Base-by-base conservation (phyloP, 2,329 filamentous ascomycete genomes). In the Coleophoma cylindrospora region DNA sequence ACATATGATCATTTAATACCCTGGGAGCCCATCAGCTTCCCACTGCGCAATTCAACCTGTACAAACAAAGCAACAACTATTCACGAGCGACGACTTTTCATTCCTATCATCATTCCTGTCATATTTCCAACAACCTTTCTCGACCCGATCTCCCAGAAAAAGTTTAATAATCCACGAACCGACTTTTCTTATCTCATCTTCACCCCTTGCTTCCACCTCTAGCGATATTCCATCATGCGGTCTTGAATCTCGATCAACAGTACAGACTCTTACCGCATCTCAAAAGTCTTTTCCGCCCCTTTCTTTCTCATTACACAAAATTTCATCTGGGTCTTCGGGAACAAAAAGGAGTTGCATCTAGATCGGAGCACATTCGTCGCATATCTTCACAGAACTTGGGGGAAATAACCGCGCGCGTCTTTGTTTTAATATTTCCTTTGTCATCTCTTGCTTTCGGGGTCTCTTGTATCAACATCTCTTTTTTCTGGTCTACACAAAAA, bases 171-270 rank as follows among this genome's bases (percentile, higher is more conserved):
- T 46, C 27, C 43, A 27, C 27, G 27, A 27, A 27, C 27, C 27
- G 27, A 27, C 4, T 27, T 6, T 27, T 27, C 27, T 27, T 27
- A 27, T 27, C 19, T 19, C 27, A 27, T 27, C 27, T 27, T 27
- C 27, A 27, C 27, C 27, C 48, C 53, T 50, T 47, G 27, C 45
- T 40, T 43, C 32, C 43, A 36, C 43, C 47, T 50, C 27, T 27
- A 27, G 27, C 27, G 27, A 27, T 27, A 27, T 27, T 27, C 27
- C 27, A 27, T 46, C 40, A 47, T 40, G 47, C 48, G 32, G 52
- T 50, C 51, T 54, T 55, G 47, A 51, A 52, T 59, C 57, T 58
- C 48, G 59, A 55, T 50, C 50, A 55, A 60, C 58, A 59, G 54
- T 51, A 59, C 56, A 57, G 52, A 54, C 27, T 47, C 50, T 7